Evolutionary conservation across 2,329 filamentous ascomycete genomes (phyloP).

Genomic region (Cytospora mali): DNA sequence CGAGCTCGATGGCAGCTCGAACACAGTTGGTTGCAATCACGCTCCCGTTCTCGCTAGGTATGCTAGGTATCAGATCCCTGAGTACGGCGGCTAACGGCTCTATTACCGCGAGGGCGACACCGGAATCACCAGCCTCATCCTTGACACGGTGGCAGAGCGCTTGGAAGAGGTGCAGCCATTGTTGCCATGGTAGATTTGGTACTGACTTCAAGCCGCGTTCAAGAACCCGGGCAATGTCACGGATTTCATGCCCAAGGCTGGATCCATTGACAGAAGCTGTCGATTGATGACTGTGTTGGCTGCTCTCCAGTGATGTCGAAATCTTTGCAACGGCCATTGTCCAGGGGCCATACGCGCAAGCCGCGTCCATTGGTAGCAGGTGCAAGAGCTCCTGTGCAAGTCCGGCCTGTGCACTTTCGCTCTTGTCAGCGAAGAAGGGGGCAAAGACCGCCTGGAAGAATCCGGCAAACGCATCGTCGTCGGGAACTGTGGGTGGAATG

Average conservation of each 20-base stretch:
- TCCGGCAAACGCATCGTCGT: conserved; percentile 48
- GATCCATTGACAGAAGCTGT: conserved; percentile 46
- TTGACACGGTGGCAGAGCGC: conserved; percentile 58
- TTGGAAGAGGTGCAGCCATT: conserved; percentile 60
- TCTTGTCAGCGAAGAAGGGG: conserved; percentile 60
- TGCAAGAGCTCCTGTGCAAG: conserved; percentile 56
- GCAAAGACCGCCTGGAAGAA: conserved; percentile 56
- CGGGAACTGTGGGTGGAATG: conserved; percentile 49
- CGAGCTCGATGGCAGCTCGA: conserved; percentile 45
- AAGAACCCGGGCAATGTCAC: conserved; percentile 69
- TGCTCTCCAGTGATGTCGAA: conserved; percentile 45
- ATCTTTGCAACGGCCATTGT: conserved; percentile 52
- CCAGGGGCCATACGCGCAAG: conserved; percentile 55
- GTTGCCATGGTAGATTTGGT: conserved; percentile 48
- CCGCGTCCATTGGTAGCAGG: conserved; percentile 47
- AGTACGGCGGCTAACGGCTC: conserved; percentile 69
- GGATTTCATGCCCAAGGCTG: conserved; percentile 68
- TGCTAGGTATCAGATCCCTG: conserved; percentile 40
- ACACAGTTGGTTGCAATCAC: conserved; percentile 36
- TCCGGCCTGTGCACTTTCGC: conserved; percentile 46
- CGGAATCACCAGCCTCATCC: conserved; percentile 67
- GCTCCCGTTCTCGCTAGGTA: conserved; percentile 28
- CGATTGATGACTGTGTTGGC: conserved; percentile 41
- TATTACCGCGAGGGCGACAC: conserved; percentile 65
- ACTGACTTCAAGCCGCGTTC: conserved; percentile 59